Conservation (phyloP, 306 rosid species). For the Urtica urens region DNA sequence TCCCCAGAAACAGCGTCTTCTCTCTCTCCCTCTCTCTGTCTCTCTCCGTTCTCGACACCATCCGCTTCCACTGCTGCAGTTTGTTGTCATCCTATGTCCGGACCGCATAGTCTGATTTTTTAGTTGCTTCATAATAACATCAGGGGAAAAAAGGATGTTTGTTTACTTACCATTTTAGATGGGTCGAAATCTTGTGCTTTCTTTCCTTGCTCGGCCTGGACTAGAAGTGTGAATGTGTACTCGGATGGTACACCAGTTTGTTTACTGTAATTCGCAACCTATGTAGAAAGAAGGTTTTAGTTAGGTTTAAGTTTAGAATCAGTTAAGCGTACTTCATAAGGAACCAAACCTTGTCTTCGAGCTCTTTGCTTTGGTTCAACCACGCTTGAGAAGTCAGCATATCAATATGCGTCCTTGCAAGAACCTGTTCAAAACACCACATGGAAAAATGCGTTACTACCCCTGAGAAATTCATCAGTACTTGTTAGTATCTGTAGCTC, state of each 20-base stretch:
- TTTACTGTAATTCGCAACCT: constrained; percentile 72
- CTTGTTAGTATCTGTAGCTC: too few species aligned
- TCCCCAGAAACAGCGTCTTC: constrained; percentile 46
- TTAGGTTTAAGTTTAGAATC: background rate
- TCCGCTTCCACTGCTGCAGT: constrained; percentile 20
- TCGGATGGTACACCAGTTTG: constrained; percentile 69
- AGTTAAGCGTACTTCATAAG: constrained; percentile 2
- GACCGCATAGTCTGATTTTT: background rate
- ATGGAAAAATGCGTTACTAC: too few species aligned
- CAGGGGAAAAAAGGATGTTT: background rate
- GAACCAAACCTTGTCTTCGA: constrained; percentile 70
- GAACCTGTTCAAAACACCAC: constrained; percentile 44
- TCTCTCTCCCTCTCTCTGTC: too few species aligned
- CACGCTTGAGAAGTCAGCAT: constrained; percentile 63
- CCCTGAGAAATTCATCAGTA: too few species aligned
- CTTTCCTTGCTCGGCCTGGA: constrained; percentile 27
- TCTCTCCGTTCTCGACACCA: constrained; percentile 9
- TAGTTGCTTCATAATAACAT: background rate
- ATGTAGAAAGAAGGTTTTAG: background rate
- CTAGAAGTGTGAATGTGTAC: constrained; percentile 46
- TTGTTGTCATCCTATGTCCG: constrained; percentile 39
- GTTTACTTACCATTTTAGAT: constrained; percentile 38
- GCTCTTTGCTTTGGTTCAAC: constrained; percentile 56
- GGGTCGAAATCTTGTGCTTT: constrained; percentile 35
- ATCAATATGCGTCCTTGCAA: constrained; percentile 74